Evolutionary conservation across 306 rosid genomes (phyloP).

Genomic region (Elaeagnus macrophylla): DNA sequence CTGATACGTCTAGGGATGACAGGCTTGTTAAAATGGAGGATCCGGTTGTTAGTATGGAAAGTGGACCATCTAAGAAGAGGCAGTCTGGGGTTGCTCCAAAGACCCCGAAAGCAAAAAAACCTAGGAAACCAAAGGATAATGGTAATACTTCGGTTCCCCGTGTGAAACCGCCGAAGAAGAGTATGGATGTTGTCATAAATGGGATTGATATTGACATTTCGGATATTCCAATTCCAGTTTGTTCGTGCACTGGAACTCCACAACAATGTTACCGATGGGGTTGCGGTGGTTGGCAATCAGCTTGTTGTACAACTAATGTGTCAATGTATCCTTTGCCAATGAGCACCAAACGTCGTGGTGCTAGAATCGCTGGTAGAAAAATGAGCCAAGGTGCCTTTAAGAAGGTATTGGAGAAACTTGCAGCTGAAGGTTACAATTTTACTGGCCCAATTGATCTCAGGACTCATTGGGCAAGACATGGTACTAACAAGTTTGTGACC

Average conservation of each 20-base stretch:
- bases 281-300: constrained; percentile 98
- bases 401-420: constrained; percentile 96
- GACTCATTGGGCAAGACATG: constrained; percentile 96
- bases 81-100: constrained; percentile 56
- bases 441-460: constrained; percentile 84
- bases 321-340: constrained; percentile 86
- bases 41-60: constrained; percentile 46
- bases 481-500: constrained; percentile 96
- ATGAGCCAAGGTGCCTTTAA: constrained; percentile 99
- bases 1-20: constrained; percentile 47
- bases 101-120: constrained; percentile 69
- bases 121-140: constrained; percentile 65
- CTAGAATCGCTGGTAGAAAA: constrained; percentile 96
- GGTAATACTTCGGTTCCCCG: constrained; percentile 47
- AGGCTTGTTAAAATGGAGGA: constrained; percentile 52
- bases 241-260: constrained; percentile 85
- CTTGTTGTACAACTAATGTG: constrained; percentile 89
- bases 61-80: constrained; percentile 53
- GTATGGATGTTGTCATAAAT: constrained; percentile 69
- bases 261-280: constrained; percentile 98
- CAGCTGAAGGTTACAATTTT: constrained; percentile 88
- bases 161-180: constrained; percentile 63
- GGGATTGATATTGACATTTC: constrained; percentile 82
- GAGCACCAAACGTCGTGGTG: constrained; percentile 96
- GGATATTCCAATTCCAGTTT: constrained; percentile 77